Evolutionary conservation across 2,329 filamentous ascomycete species (phyloP).

Genomic region (Microsporum audouinii): DNA sequence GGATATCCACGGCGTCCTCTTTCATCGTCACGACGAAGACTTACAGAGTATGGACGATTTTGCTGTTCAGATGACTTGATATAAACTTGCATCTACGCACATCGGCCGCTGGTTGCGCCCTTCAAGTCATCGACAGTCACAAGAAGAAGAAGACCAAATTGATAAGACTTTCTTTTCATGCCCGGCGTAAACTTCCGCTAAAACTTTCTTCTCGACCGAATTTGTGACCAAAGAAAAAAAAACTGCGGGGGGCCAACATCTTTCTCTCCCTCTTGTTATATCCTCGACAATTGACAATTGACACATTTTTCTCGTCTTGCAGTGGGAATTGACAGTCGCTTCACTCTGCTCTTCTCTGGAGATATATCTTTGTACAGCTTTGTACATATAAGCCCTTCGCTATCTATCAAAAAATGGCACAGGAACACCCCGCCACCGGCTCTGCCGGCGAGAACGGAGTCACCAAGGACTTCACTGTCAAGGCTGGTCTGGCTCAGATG

Average conservation of each 20-base stretch:
- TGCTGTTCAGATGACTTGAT: background rate
- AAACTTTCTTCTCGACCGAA: conserved; percentile 4
- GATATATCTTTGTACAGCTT: no score
- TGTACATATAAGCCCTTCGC: background rate
- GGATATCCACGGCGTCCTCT: background rate
- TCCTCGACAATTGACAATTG: background rate
- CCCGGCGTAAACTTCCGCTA: background rate
- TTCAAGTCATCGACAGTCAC: background rate
- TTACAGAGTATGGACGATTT: background rate
- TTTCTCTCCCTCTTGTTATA: background rate
- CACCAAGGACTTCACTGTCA: conserved; percentile 64
- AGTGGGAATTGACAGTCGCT: background rate
- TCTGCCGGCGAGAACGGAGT: conserved; percentile 36
- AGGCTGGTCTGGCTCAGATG: conserved; percentile 94
- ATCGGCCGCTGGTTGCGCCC: background rate
- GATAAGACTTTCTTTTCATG: background rate
- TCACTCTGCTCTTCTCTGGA: background rate
- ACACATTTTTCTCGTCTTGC: background rate
- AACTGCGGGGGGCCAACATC: background rate
- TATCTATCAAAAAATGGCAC: conserved; percentile 24
- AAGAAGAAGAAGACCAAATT: background rate
- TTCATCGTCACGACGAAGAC: background rate
- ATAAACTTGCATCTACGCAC: no score
- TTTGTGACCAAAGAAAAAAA: background rate
- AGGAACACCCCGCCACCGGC: conserved; percentile 21